Base-by-base conservation (phyloP, 441 rosid species). In the Sinapis alba region DNA sequence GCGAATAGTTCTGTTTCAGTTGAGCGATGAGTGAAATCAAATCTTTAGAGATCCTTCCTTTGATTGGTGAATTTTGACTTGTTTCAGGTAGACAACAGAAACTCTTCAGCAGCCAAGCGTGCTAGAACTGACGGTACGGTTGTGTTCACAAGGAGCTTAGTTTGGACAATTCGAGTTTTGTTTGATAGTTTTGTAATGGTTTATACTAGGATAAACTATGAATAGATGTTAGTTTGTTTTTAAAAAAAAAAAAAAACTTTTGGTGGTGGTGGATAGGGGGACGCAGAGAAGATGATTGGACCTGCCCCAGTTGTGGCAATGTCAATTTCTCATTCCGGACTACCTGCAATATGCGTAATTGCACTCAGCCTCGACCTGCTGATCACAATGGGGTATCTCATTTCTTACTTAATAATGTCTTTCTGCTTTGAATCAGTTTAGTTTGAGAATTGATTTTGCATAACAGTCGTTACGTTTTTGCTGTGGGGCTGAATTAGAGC, bases 201-300 rank as follows among this genome's bases (percentile, higher is more conserved):
- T n/a, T n/a, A n/a, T n/a, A n/a, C n/a, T n/a, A n/a, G n/a, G n/a
- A n/a, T n/a, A n/a, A n/a, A n/a, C n/a, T n/a, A n/a, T n/a, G n/a
- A n/a, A n/a, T n/a, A n/a, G n/a, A n/a, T n/a, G 43, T 71, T 43
- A 56, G 15, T 27, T n/a, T n/a, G n/a, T n/a, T n/a, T n/a, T n/a
- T n/a, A n/a, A n/a, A n/a, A n/a, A n/a, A n/a, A n/a, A n/a, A n/a
- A n/a, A n/a, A n/a, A n/a, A n/a, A n/a, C n/a, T n/a, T n/a, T n/a
- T 38, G 45, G 15, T 13, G 54, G 43, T 51, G 0, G 53, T 60
- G 65, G 73, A 72, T 69, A 96, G 99, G 98, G 38, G 89, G 99
- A 60, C 94, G 99, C 8, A 88, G 99, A 84, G 99, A 96, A 77
- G 98, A 93, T 83, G 99, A 96, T 74, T 96, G 98, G 99, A 93